Evolutionary conservation across 768 basidiomycete species (phyloP).

Genomic region (Tylopilus subfusipes): DNA sequence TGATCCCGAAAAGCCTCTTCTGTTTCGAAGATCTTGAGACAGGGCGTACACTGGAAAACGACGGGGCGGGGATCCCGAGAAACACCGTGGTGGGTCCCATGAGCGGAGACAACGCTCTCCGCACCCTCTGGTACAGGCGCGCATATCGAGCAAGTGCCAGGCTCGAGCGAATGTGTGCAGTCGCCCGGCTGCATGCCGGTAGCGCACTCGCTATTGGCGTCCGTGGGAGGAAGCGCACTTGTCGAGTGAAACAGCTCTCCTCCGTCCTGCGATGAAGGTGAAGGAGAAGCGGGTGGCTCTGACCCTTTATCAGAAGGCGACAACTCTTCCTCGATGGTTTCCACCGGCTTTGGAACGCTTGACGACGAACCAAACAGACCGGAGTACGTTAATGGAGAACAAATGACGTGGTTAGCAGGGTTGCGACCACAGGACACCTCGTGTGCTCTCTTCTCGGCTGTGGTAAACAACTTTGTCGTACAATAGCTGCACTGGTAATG

Average conservation of each 20-base stretch:
- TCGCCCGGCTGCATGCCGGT: not conserved
- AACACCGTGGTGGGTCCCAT: not conserved
- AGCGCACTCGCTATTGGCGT: not conserved
- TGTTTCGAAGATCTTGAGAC: conserved; percentile 13
- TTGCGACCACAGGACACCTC: conserved; percentile 1
- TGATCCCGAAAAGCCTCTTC: conserved; percentile 12
- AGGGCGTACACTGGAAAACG: conserved; percentile 13
- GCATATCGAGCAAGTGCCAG: conserved; percentile 9
- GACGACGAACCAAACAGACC: not conserved
- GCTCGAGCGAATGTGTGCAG: not conserved
- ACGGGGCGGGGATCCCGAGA: not conserved
- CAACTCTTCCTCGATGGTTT: not conserved
- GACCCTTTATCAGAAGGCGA: not conserved
- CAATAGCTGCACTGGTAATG: conserved; percentile 12
- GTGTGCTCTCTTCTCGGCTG: not conserved
- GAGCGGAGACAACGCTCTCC: not conserved
- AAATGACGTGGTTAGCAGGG: not conserved
- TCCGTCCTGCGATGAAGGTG: conserved; percentile 4
- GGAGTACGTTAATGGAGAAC: not conserved
- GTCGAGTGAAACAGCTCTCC: conserved; percentile 12
- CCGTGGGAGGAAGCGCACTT: not conserved
- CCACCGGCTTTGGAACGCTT: not conserved
- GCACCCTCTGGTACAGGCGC: not conserved
- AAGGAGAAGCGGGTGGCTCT: not conserved
- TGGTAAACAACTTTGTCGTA: not conserved